Evolutionary conservation across 306 rosid genomes (phyloP).

Genomic region (Fragaria ananassa): DNA sequence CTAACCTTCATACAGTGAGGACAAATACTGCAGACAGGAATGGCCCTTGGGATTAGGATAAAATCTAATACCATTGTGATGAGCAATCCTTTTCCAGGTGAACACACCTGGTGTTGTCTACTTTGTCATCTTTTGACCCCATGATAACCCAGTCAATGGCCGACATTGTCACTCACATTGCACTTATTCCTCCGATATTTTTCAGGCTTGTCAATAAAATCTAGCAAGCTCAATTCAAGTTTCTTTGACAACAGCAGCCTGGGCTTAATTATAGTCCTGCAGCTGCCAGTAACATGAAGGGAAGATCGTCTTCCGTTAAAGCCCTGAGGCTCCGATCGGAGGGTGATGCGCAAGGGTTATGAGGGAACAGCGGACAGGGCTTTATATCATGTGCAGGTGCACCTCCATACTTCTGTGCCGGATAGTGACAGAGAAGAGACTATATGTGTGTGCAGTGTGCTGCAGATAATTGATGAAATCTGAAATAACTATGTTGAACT

Average conservation of each 20-base stretch:
- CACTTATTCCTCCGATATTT: background rate
- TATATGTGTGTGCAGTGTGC: background rate
- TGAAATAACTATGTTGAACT: background rate
- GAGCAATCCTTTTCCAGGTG: constrained; percentile 13
- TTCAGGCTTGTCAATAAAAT: background rate
- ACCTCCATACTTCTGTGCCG: constrained; percentile 48
- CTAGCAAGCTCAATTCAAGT: background rate
- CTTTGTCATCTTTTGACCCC: constrained; percentile 27
- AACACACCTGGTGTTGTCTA: constrained; percentile 27
- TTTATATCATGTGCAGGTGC: constrained; percentile 61
- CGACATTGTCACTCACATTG: constrained; percentile 30
- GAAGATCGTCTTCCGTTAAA: constrained; percentile 23
- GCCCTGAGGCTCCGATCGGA: constrained; percentile 27
- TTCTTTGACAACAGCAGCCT: background rate
- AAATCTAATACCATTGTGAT: constrained; percentile 3
- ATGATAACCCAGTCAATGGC: constrained; percentile 15
- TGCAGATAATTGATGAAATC: background rate
- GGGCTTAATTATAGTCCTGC: background rate
- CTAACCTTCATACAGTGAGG: constrained; percentile 4
- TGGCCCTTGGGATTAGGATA: constrained; percentile 31
- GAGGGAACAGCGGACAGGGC: constrained; percentile 37
- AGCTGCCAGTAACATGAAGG: constrained; percentile 27
- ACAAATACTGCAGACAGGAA: constrained; percentile 36
- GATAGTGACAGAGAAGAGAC: constrained; percentile 15
- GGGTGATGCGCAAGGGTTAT: constrained; percentile 38